Evolutionary conservation across 345 rosid genomes (phyloP), one percentile per base, ranked within the genome.

Genomic region (Adansonia digitata): DNA sequence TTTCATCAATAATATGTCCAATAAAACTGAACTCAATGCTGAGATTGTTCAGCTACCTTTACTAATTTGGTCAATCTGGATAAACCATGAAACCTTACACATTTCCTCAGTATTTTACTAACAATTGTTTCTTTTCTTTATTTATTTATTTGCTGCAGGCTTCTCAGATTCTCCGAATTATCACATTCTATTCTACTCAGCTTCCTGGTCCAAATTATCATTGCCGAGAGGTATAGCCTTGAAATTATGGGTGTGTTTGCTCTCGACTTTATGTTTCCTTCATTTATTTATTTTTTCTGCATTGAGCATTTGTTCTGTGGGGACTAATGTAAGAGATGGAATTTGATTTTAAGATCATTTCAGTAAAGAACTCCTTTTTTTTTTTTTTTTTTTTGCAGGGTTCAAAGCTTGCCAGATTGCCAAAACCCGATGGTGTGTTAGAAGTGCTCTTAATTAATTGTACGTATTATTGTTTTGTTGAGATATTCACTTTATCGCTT

Each of bases 141-240:
- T 68, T 68, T 66, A 42, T 69, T 70, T 67, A 39, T 73, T 77
- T 75, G 39, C 53, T 75, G 77, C 88, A 96, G 99, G 91, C 89
- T 76, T 93, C 90, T 71, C 99, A 96, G 78, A 17, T 78, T 80
- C 98, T 96, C 77, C 94, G 99, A 26, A 82, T 96, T 61, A 78
- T 93, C 60, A 88, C 99, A 46, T 96, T 96, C 82, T 96, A 92
- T 77, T 87, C 99, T 5, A 96, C 99, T 22, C 98, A 92, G 42
- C 66, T 61, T 61, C 66, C 66, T 6, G 66, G 66, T 31, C 66
- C 66, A 31, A 61, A 61, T 61, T 61, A 61, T 61, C 66, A 61
- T 61, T 61, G 66, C 42, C 66, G 66, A 61, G 66, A 61, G 66
- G 66, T 93, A 88, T 35, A 68, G 10, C 77, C 65, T 46, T 43